Conservation (phyloP, 202 grass and related monocot genomes). For the Alloteropsis angusta region DNA sequence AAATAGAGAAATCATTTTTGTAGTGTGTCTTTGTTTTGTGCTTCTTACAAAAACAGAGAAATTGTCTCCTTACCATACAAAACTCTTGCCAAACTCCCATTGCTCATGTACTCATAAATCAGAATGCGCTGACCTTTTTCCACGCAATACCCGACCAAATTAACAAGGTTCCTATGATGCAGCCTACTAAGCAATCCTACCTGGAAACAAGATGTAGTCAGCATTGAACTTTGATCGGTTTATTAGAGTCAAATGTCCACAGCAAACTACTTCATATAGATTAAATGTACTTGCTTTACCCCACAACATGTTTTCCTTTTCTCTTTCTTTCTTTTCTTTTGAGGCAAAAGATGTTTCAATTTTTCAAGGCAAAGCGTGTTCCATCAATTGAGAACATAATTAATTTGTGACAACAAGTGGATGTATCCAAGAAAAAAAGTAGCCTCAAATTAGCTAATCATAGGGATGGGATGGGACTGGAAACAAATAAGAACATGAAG, state of each 20-base stretch:
- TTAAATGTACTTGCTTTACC: constrained; percentile 3
- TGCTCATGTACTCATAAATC: constrained; percentile 97
- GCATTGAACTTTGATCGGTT: constrained; percentile 1
- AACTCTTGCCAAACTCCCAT: constrained; percentile 79
- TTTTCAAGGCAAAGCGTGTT: neutral
- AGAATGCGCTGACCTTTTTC: constrained; percentile 84
- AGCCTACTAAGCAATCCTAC: constrained; percentile 89
- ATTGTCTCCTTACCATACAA: constrained; percentile 62
- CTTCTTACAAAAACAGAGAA: neutral
- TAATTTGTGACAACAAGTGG: neutral
- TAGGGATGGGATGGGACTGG: neutral
- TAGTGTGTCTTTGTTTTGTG: neutral
- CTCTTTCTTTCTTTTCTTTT: neutral
- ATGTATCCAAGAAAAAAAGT: neutral
- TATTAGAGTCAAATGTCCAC: constrained; percentile 7
- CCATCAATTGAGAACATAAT: constrained; percentile 6
- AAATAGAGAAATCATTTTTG: neutral
- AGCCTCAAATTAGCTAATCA: neutral
- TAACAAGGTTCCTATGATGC: constrained; percentile 98
- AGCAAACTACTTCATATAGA: neutral
- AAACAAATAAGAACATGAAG: neutral
- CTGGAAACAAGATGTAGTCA: constrained; percentile 32
- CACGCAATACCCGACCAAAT: constrained; percentile 98
- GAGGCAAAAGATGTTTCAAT: neutral
- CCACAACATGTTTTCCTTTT: neutral